Evolutionary conservation across 139 green algal species (phyloP).

Genomic region (Zygnema cylindricum): DNA sequence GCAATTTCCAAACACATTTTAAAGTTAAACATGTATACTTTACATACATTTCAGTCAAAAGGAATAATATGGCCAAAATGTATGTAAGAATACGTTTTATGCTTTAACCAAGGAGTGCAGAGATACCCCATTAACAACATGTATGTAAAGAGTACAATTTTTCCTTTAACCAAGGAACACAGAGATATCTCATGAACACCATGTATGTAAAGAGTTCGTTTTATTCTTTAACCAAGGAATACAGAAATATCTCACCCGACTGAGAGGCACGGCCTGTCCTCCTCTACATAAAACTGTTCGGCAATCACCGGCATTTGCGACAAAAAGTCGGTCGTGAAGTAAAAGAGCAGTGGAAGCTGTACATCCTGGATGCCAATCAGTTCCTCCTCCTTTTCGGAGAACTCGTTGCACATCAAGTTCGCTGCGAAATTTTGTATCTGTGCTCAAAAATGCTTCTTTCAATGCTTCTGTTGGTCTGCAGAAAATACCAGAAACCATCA

Average conservation of each 20-base stretch:
- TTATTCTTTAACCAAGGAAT: too few relatives aligned
- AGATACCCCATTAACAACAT: too few relatives aligned
- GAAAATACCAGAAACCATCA: neutral
- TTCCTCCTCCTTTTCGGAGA: constrained; percentile 1
- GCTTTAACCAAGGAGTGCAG: too few relatives aligned
- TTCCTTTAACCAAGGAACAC: too few relatives aligned
- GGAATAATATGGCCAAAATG: too few relatives aligned
- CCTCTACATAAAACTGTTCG: constrained; percentile 78
- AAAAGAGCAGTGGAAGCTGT: constrained; percentile 36
- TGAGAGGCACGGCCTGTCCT: constrained; percentile 70
- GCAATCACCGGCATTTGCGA: constrained; percentile 90
- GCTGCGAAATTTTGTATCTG: constrained; percentile 15
- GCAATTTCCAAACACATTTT: too few relatives aligned
- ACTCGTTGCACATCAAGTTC: constrained; percentile 14
- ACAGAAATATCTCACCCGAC: constrained; percentile 19
- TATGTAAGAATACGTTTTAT: too few relatives aligned
- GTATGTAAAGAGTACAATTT: too few relatives aligned
- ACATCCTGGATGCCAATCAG: constrained; percentile 49
- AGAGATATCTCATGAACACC: too few relatives aligned
- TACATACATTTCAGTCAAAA: too few relatives aligned
- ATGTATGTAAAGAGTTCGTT: too few relatives aligned
- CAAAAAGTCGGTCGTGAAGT: constrained; percentile 61
- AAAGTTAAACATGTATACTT: too few relatives aligned
- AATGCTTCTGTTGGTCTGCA: constrained; percentile 20
- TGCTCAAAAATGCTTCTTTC: neutral